Percentiles rank a stretch among this genome's conserved stretches.
Evolutionary conservation across 2,329 filamentous ascomycete species (phyloP).

Genomic region (Rutstroemia sp.): DNA sequence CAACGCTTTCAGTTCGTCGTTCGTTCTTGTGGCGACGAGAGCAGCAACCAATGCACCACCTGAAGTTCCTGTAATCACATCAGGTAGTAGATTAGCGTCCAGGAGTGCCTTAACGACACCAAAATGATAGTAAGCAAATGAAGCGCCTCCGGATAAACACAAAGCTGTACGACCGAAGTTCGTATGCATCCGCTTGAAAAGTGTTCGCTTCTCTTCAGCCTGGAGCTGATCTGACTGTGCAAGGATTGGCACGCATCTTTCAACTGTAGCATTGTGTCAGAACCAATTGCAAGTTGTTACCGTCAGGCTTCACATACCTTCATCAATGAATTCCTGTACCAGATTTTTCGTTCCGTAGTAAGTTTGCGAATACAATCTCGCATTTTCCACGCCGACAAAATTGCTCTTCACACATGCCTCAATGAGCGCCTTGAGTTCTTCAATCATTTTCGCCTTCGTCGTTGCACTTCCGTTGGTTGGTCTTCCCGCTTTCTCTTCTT

Average conservation of each 20-base stretch:
- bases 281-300: not conserved
- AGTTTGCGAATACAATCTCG: constrained; percentile 90
- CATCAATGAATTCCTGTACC: constrained; percentile 84
- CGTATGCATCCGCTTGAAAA: constrained; percentile 83
- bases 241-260: constrained; percentile 59
- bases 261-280: constrained; percentile 39
- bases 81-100: constrained; percentile 76
- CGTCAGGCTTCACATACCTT: constrained; percentile 44
- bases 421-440: constrained; percentile 69
- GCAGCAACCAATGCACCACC: constrained; percentile 87
- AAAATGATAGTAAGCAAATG: constrained; percentile 95
- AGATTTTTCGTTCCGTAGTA: constrained; percentile 97
- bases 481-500: constrained; percentile 44
- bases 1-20: constrained; percentile 80
- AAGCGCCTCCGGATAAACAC: constrained; percentile 86
- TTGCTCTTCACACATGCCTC: constrained; percentile 97
- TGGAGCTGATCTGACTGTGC: constrained; percentile 59
- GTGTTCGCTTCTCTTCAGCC: constrained; percentile 63
- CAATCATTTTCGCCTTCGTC: constrained; percentile 45
- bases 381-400: constrained; percentile 90
- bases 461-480: constrained; percentile 31
- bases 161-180: constrained; percentile 91
- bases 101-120: constrained; percentile 85
- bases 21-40: constrained; percentile 79
- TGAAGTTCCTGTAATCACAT: constrained; percentile 94